Percentiles rank a stretch among this genome's conserved stretches.
Evolutionary conservation across 257 asterid genomes (phyloP).

Genomic region (Solanum arcanum): DNA sequence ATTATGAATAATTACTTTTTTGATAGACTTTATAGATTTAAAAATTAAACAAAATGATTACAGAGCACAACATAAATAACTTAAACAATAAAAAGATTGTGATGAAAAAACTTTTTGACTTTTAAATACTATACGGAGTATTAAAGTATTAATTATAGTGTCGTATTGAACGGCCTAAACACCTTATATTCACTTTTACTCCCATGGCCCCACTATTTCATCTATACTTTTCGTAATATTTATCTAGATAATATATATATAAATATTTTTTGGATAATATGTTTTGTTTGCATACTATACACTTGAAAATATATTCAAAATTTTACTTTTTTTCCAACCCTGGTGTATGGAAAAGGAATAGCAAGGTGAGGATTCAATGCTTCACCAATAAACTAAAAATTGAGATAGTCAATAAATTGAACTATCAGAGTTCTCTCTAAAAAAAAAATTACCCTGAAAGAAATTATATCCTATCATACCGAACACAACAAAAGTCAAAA

Average conservation of each 20-base stretch:
- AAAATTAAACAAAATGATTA: not conserved
- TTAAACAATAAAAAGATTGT: not conserved
- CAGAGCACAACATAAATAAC: not conserved
- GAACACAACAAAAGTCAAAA: not conserved
- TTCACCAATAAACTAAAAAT: not conserved
- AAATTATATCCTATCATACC: not conserved
- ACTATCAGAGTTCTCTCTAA: fast-evolving
- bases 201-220: not conserved
- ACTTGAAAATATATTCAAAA: not conserved
- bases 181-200: not conserved
- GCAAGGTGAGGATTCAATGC: too few relatives aligned
- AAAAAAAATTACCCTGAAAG: too few relatives aligned
- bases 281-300: not conserved
- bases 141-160: not conserved
- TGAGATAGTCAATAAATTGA: not conserved
- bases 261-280: not conserved
- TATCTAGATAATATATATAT: not conserved
- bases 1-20: not conserved
- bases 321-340: not conserved
- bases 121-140: not conserved
- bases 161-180: not conserved
- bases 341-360: not conserved
- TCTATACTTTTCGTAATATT: not conserved
- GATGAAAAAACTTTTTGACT: not conserved
- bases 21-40: not conserved